Evolutionary conservation across 108 stramenopile species (phyloP).

Genomic region (Nitzschia inconspicua): DNA sequence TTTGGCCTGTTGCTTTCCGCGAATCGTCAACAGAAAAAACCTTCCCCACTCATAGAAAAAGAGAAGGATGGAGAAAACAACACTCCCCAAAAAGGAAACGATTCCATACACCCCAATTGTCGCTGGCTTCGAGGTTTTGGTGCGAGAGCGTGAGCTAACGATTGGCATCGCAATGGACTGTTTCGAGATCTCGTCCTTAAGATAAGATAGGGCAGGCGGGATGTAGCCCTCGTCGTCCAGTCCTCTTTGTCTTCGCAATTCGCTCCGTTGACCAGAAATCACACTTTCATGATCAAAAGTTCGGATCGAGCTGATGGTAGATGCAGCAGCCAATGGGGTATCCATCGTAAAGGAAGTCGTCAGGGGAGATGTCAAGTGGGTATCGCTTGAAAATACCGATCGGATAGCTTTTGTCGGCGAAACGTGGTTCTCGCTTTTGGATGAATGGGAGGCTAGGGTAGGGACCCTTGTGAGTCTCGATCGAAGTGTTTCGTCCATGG

Average conservation of each 20-base stretch:
- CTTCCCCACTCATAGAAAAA: slow-evolving; percentile 4
- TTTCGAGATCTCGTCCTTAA: too few relatives aligned
- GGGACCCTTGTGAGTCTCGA: neutral
- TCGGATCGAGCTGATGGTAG: slow-evolving; percentile 4
- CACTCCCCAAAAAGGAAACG: slow-evolving; percentile 1
- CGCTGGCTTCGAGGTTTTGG: too few relatives aligned
- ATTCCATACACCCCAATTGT: too few relatives aligned
- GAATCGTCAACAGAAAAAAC: neutral
- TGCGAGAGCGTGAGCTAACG: too few relatives aligned
- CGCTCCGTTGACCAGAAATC: slow-evolving; percentile 3
- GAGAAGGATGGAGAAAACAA: neutral
- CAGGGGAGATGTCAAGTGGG: too few relatives aligned
- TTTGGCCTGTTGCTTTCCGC: neutral
- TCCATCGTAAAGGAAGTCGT: neutral
- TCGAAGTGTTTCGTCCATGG: neutral
- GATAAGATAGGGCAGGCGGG: too few relatives aligned
- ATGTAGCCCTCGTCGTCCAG: too few relatives aligned
- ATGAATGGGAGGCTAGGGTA: neutral
- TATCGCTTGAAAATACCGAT: too few relatives aligned
- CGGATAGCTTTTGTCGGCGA: too few relatives aligned
- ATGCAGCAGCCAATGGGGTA: neutral
- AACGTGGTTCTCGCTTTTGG: too few relatives aligned
- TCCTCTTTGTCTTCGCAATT: too few relatives aligned
- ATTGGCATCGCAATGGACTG: too few relatives aligned
- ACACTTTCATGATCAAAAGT: slow-evolving; percentile 6